Evolutionary conservation across 192 early-diverging fungal genomes (phyloP), one percentile per base, ranked within the genome.

Genomic region (Backusella luteola): DNA sequence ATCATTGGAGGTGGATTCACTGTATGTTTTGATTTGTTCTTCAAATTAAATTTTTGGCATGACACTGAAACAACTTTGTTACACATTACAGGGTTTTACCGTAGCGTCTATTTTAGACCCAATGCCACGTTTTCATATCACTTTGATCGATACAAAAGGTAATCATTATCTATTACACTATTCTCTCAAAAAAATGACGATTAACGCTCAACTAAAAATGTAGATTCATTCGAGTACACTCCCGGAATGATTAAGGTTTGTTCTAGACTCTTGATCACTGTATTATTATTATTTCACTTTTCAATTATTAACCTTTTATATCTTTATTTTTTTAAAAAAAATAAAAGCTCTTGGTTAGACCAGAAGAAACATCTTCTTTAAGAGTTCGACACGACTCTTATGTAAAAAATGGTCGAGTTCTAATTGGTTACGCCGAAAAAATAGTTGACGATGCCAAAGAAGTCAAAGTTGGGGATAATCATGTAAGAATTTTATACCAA

Each of bases 1-100:
- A 83, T 83, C 75, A 63, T 83, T 66, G 82, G 82, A 21, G 82
- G 82, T 67, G 82, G 82, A n/a, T 83, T 83, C 41, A 77, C 76
- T 39, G 82, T 83, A 83, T 44, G 23, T 39, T 32, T 32, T 63
- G 36, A 38, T 42, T 34, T 32, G 53, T 29, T 26, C 21, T 36
- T 34, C 35, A 38, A 36, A 66, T 59, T 41, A 42, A 15, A 46
- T 26, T 19, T 36, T 59, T 59, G 53, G 23, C 21, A 59, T 29
- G 3, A 59, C 23, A 72, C 70, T 46, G 46, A 49, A 26, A 44
- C 35, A 26, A 44, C 35, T 26, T 1, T 19, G 38, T 56, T 66
- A 26, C 66, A 21, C 67, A 36, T 29, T 72, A 21, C 74, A 83
- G 82, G 82, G 82, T 71, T 83, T 79, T 39, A 80, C 82, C 4